A percentile compares a stretch with the other conserved stretches of the same genome.
Evolutionary conservation across 106 monocot genomes (phyloP).

Genomic region (Gastrodia elata): DNA sequence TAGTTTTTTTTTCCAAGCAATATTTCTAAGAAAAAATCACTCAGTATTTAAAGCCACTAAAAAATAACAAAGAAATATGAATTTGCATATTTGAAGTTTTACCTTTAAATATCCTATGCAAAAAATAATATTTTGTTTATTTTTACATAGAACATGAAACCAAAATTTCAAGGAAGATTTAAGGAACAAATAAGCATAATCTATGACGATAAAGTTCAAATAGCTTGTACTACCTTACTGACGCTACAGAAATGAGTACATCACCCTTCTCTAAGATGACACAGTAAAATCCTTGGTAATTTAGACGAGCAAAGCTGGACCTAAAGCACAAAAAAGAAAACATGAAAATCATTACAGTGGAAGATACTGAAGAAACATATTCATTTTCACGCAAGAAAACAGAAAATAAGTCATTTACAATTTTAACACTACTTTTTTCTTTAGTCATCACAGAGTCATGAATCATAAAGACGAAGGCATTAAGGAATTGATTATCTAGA

Average conservation of each 20-base stretch:
- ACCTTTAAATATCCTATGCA: too few species aligned
- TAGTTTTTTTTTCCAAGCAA: too few species aligned
- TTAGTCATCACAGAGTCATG: not conserved
- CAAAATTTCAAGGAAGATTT: not conserved
- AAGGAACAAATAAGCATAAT: not conserved
- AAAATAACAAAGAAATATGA: too few species aligned
- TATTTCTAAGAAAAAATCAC: too few species aligned
- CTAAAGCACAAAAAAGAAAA: slow-evolving; percentile 23
- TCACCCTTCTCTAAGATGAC: slow-evolving; percentile 78
- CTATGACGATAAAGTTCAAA: not conserved
- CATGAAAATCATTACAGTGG: not conserved
- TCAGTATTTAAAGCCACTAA: too few species aligned
- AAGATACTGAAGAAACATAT: not conserved
- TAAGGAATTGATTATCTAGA: not conserved
- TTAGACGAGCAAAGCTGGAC: slow-evolving; percentile 69
- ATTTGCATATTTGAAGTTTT: too few species aligned
- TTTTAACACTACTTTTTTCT: not conserved
- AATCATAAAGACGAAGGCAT: not conserved
- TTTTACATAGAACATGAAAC: too few species aligned
- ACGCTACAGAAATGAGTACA: slow-evolving; percentile 61
- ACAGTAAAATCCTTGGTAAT: slow-evolving; percentile 75
- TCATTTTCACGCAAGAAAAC: not conserved
- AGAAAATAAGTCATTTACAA: not conserved
- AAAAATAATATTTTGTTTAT: too few species aligned
- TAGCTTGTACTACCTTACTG: slow-evolving; percentile 42